These are phyloP conservation scores for Dillenia turbinata DNA, from an alignment of 164 flowering plant genomes.

Conservation along the genomic window DNA sequence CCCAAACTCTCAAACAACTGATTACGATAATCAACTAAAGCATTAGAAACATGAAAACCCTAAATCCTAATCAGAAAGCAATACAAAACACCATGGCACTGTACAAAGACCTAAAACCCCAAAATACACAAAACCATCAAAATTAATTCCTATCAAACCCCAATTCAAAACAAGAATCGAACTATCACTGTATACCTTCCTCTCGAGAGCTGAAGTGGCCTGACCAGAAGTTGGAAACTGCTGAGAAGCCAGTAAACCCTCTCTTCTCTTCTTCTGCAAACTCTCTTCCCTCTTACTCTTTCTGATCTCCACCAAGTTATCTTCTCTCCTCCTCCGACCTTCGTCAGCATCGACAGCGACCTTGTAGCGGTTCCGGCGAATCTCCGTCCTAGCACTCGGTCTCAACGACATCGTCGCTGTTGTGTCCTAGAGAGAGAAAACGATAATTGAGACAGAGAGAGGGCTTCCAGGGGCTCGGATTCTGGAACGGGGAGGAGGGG, in stretches of 20 bases:
- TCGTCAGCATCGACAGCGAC: conserved; percentile 70
- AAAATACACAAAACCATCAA: too few relatives aligned
- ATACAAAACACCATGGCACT: too few relatives aligned
- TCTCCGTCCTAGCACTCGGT: conserved; percentile 52
- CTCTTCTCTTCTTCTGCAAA: conserved; percentile 62
- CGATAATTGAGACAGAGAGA: conserved; percentile 1
- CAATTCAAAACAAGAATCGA: too few relatives aligned
- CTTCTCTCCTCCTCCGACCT: conserved; percentile 59
- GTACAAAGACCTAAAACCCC: too few relatives aligned
- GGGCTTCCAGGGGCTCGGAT: conserved; percentile 1
- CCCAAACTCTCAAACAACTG: too few relatives aligned
- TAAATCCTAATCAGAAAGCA: too few relatives aligned
- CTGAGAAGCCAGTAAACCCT: conserved; percentile 33
- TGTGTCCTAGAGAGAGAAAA: too few relatives aligned
- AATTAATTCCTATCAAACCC: too few relatives aligned
- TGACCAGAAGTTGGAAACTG: conserved; percentile 20
- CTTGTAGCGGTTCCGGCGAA: conserved; percentile 60
- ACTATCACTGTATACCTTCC: conserved; percentile 26
- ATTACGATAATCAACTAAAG: too few relatives aligned
- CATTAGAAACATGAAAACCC: too few relatives aligned
- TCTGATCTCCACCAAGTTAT: conserved; percentile 63
- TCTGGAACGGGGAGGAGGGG: conserved; percentile 1
- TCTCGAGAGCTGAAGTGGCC: conserved; percentile 27
- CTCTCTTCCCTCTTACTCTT: conserved; percentile 58
- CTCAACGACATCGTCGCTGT: conserved; percentile 41